Base-by-base conservation (phyloP, 1,139 yeast species). In the Kodamaea sp. region DNA sequence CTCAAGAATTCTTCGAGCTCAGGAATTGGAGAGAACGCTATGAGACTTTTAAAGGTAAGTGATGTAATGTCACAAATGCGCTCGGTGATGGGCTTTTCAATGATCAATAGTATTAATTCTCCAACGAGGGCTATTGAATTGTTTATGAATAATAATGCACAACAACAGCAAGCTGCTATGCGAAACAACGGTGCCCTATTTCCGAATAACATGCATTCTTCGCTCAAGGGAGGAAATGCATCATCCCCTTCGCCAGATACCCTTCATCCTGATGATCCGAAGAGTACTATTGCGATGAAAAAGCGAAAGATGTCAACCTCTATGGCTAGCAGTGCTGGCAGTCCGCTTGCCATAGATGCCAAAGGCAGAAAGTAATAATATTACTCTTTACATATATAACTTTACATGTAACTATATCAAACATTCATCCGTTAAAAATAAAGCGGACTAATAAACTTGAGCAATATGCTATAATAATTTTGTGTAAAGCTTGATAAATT, bases 1-100 rank as follows among this genome's bases (percentile, higher is more conserved):
- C 47, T 50, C 7, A 53, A 55, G 34, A 47, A 52, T 31, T 44
- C 63, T 1, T 35, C 52, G 2, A 58, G 75, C 39, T 77, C 75
- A 45, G 95, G 95, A 0, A 60, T 84, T n/a, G 78, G 77, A 37
- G 80, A 75, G 35, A 70, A 72, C 27, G 81, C 86, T 2, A 73
- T 84, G 78, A 65, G 90, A 38, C 69, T 81, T 27, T 60, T 86
- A 63, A 92, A 86, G 57, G 76, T 85, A 3, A 75, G 88, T 34
- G 94, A 85, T 58, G 82, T 83, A 2, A 81, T 87, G 85, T 72
- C 87, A 1, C 78, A 78, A 44, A 69, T 86, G 50, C 73, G 76
- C 42, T 79, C 84, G 25, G 62, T 84, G 40, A 81, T 84, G 81
- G 68, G 72, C 24, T 81, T 75, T 50, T 72, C 83, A 22, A 56